These are phyloP conservation scores for Citrus hindsii DNA, from an alignment of 345 rosid genomes.

Conservation along the genomic window DNA sequence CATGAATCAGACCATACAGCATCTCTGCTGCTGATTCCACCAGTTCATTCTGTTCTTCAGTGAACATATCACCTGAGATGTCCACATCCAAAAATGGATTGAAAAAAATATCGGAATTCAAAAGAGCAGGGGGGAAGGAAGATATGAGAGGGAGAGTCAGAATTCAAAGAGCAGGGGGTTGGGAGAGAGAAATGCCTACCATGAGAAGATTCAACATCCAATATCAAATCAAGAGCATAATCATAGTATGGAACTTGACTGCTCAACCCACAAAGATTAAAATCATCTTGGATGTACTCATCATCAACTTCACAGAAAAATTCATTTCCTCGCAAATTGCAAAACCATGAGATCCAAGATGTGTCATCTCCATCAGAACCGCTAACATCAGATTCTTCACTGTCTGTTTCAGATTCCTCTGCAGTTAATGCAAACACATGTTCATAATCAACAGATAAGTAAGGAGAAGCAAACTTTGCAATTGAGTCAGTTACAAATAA, in stretches of 20 bases:
- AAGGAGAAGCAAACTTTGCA: not conserved
- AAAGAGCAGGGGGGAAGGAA: not conserved
- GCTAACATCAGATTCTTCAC: conserved; percentile 81
- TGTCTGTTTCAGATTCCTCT: conserved; percentile 83
- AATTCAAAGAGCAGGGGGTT: not conserved
- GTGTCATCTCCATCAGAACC: conserved; percentile 94
- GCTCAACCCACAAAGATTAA: conserved; percentile 95
- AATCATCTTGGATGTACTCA: conserved; percentile 93
- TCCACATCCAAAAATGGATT: conserved; percentile 5
- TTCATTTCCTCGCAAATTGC: conserved; percentile 93
- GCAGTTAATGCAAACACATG: conserved; percentile 14
- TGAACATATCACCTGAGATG: conserved; percentile 82
- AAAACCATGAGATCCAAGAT: conserved; percentile 98
- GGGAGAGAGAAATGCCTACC: conserved; percentile 40
- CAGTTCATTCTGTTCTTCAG: conserved; percentile 92
- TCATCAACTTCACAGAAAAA: conserved; percentile 98
- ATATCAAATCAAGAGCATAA: conserved; percentile 86
- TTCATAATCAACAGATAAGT: conserved; percentile 2
- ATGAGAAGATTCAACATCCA: conserved; percentile 92
- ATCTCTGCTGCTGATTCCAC: conserved; percentile 97
- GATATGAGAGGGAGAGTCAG: not conserved
- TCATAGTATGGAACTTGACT: conserved; percentile 96
- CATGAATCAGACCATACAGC: conserved; percentile 95
- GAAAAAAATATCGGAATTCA: not conserved
- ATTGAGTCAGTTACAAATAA: not conserved